Evolutionary conservation across 2,329 filamentous ascomycete genomes (phyloP).

Genomic region (Trichothecium sympodiale): DNA sequence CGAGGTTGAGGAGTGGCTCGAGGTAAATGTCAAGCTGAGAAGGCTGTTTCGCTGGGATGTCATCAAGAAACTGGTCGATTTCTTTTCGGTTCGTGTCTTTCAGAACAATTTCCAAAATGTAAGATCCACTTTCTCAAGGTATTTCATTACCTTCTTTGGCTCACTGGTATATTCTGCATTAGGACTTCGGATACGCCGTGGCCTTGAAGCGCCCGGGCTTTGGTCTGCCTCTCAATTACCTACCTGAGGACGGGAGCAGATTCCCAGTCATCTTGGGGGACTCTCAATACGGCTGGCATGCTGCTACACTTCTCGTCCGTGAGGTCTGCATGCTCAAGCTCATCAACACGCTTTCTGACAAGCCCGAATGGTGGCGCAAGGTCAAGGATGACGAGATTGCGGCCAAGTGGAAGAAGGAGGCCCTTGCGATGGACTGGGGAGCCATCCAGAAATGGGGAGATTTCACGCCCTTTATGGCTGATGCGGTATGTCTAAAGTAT

Average conservation of each 20-base stretch:
- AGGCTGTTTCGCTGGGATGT: too few relatives aligned
- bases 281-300: slow-evolving; percentile 10
- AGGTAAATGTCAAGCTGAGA: too few relatives aligned
- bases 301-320: slow-evolving; percentile 15
- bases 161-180: too few relatives aligned
- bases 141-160: too few relatives aligned
- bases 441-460: slow-evolving; percentile 11
- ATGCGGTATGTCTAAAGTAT: slow-evolving; percentile 17
- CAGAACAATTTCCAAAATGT: too few relatives aligned
- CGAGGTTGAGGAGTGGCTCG: too few relatives aligned
- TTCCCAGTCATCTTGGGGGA: slow-evolving; percentile 13
- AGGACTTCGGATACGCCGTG: too few relatives aligned
- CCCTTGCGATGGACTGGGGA: slow-evolving; percentile 17
- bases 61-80: too few relatives aligned
- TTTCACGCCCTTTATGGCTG: slow-evolving; percentile 19
- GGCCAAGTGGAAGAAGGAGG: slow-evolving; percentile 18
- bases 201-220: slow-evolving; percentile 12
- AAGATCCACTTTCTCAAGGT: too few relatives aligned
- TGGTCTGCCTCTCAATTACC: slow-evolving; percentile 12
- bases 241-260: background rate
- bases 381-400: slow-evolving; percentile 14
- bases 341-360: slow-evolving; percentile 21
- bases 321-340: slow-evolving; percentile 21
- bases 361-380: slow-evolving; percentile 23
- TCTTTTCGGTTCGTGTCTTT: too few relatives aligned